Conservation (phyloP, 345 rosid genomes). For the Brassica carinata region DNA sequence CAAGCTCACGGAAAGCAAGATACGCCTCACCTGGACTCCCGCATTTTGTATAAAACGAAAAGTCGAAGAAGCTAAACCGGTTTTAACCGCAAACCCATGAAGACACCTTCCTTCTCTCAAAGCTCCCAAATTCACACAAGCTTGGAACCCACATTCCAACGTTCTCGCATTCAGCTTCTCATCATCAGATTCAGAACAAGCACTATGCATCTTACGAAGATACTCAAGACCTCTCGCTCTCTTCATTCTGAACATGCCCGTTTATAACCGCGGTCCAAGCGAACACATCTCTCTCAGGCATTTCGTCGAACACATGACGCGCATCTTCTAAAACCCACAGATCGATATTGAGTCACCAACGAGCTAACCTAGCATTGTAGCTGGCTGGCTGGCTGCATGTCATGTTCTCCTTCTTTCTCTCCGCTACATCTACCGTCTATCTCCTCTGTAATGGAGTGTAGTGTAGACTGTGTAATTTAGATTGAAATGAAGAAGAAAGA, state of each 20-base stretch:
- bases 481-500: too few relatives aligned
- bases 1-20: constrained; percentile 54
- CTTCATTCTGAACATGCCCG: constrained; percentile 64
- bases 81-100: constrained; percentile 58
- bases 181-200: constrained; percentile 37
- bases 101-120: constrained; percentile 55
- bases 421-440: too few relatives aligned
- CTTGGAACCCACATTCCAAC: constrained; percentile 64
- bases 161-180: constrained; percentile 64
- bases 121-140: constrained; percentile 58
- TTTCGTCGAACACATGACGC: constrained; percentile 57
- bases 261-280: constrained; percentile 68
- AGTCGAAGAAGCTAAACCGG: constrained; percentile 49
- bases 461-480: too few relatives aligned
- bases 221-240: constrained; percentile 58
- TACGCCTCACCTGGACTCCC: constrained; percentile 48
- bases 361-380: background rate
- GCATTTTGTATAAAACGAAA: constrained; percentile 57
- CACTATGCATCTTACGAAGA: constrained; percentile 53
- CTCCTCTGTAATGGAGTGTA: too few relatives aligned
- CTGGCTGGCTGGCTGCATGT: too few relatives aligned
- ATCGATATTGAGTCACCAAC: background rate
- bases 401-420: too few relatives aligned
- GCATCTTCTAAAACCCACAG: constrained; percentile 48
- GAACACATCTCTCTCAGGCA: constrained; percentile 60